Base-by-base conservation (phyloP, 257 asterid species). In the Henckelia pumila region DNA sequence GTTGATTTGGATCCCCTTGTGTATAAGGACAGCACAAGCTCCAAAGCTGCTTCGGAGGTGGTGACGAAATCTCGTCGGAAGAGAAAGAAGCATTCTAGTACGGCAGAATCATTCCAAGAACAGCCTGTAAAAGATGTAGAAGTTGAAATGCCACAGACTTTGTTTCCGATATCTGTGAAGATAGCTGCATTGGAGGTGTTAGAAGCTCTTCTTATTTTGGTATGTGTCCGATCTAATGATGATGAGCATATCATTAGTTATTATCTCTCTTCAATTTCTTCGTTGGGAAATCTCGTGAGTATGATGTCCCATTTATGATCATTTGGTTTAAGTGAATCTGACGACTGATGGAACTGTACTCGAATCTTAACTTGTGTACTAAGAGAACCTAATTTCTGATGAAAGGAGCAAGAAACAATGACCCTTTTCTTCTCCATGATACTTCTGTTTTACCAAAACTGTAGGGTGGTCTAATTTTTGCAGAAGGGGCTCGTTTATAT, bases 181-280 rank as follows among this genome's bases (percentile, higher is more conserved):
- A 80, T 87, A 73, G 95, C 99, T 55, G 97, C 97, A 19, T 47
- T 93, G 77, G 95, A 90, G 86, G 80, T 86, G 37, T 78, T 90
- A 69, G 96, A 90, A 76, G 76, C 90, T 60, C 93, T 94, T 74
- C 78, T 94, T 25, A 80, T 79, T 62, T 87, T 84, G 92, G 99
- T 93, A 79, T 59, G 84, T 70, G 62, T 61, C 35, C 60, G 30
- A 28, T 28, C 17, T 2, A 52, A 29, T 24, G 28, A 52, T 58
- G 20, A 47, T 21, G 59, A 25, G 40, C 29, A 5, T 59, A 8
- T 19, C 7, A 28, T 28, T 28, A 28, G 30, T 28, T 59, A 2
- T 23, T 21, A 23, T 25, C 29, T 8, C 24, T 28, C 71, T 52
- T 10, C 63, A 49, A 19, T 22, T 47, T 4, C 30, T 23, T 9